phyloP scores from a whole-genome alignment of 371 early-diverging fungal genomes.

The Haplosporangium sp. region DNA sequence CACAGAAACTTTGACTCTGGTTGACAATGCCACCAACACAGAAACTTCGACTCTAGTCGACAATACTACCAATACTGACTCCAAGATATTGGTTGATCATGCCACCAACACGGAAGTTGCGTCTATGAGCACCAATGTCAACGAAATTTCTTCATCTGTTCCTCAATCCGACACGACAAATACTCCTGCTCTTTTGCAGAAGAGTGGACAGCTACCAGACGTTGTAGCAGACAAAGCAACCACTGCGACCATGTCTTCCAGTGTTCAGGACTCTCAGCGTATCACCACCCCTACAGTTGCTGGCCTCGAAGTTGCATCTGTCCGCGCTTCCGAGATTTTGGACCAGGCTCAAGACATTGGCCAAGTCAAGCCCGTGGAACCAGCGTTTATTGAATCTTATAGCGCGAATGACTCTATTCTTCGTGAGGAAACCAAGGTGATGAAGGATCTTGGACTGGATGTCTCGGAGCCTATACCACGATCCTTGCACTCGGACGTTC shows the following conservation, averaged over 20 bases:
- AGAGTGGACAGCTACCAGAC: slow-evolving; percentile 7
- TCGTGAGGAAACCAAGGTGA: neutral
- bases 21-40: slow-evolving; percentile 19
- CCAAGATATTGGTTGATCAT: slow-evolving; percentile 1
- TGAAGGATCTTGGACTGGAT: slow-evolving; percentile 9
- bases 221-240: slow-evolving; percentile 19
- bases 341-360: slow-evolving; percentile 2
- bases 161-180: neutral
- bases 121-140: neutral
- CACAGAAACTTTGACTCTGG: slow-evolving; percentile 9
- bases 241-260: slow-evolving; percentile 2
- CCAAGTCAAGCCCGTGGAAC: slow-evolving; percentile 5
- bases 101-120: slow-evolving; percentile 12
- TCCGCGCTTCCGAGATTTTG: slow-evolving; percentile 14
- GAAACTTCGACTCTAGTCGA: neutral
- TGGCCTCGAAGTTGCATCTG: slow-evolving; percentile 31
- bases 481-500: slow-evolving; percentile 24
- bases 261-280: slow-evolving; percentile 6
- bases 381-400: slow-evolving; percentile 3
- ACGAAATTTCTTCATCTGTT: neutral
- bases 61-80: neutral
- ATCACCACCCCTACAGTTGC: slow-evolving; percentile 34
- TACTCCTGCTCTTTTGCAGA: neutral
- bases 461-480: slow-evolving; percentile 27
- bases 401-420: neutral